Evolutionary conservation across 345 rosid species (phyloP), one percentile per base, ranked within the genome.

Genomic region (Acer campestre): DNA sequence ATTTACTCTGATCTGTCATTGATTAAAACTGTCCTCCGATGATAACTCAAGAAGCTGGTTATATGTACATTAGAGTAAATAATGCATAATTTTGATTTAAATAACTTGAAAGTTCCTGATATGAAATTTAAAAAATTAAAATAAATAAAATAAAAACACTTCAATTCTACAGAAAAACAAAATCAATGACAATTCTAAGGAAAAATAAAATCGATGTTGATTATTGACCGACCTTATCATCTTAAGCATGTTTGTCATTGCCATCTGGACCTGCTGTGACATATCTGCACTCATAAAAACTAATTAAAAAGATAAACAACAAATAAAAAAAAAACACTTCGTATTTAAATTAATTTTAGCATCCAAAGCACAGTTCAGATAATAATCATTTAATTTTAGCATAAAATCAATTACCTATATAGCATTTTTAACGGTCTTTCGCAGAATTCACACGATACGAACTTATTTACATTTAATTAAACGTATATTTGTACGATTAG

Each of bases 241-340:
- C 89, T 92, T 94, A 70, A 96, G 95, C 97, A 92, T 90, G 79
- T 79, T 89, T 79, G 77, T 94, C 98, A 91, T 89, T 64, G 85
- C 90, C 84, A 75, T 79, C 85, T 96, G 93, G 67, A 85, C 91
- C 82, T 91, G 93, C 79, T 91, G 98, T 16, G 97, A 92, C 91
- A 87, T 78, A 80, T 96, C 99, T 92, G 91, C 79, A 78, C 75
- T 17, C 20, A 56, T 64, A 4, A 44, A 75, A 67, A 58, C 1
- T 40, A 29, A 29, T 29, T 29, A 29, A 29, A 31, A 35, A 35
- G 56, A 63, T 29, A 17, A 51, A 68, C 42, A 44, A 38, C n/a
- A 23, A 42, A 70, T 35, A 3, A 35, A 35, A 35, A 3, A 35
- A 35, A 35, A 35, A 35, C 38, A 35, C 6, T 35, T 35, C 6